These are phyloP conservation scores for Fusarium chlamydosporum DNA, from an alignment of 2,329 filamentous ascomycete genomes.

Conservation along the genomic window DNA sequence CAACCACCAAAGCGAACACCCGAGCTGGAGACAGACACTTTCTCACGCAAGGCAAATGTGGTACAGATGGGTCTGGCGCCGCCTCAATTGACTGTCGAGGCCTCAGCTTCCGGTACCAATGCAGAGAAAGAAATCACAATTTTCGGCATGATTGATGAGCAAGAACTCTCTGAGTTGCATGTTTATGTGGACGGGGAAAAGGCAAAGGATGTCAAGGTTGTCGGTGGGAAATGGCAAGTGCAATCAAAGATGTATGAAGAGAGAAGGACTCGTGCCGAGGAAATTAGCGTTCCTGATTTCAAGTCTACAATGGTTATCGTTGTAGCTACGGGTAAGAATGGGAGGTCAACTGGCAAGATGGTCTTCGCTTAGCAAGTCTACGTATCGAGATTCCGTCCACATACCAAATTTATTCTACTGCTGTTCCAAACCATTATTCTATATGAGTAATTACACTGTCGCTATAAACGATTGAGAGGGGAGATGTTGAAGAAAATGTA, in stretches of 20 bases:
- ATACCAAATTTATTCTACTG: no score
- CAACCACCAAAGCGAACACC: not conserved
- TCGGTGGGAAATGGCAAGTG: not conserved
- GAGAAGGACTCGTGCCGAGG: not conserved
- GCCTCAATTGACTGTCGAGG: not conserved
- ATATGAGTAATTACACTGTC: no score
- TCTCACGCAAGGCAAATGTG: not conserved
- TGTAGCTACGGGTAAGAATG: not conserved
- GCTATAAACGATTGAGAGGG: no score
- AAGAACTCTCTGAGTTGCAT: no score
- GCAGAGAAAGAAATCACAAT: not conserved
- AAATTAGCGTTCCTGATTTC: not conserved
- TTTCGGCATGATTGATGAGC: no score
- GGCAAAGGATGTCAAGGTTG: not conserved
- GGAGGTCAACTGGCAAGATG: not conserved
- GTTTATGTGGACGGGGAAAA: no score
- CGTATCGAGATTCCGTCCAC: no score
- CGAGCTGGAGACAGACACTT: not conserved
- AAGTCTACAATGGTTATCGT: not conserved
- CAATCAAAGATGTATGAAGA: not conserved
- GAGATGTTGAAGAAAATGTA: not conserved
- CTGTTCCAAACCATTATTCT: no score
- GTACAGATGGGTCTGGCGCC: not conserved
- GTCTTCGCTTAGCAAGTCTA: not conserved
- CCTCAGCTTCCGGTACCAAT: not conserved